These are phyloP conservation scores for Mortierella sp. DNA, from an alignment of 371 early-diverging fungal genomes.

Conservation along the genomic window DNA sequence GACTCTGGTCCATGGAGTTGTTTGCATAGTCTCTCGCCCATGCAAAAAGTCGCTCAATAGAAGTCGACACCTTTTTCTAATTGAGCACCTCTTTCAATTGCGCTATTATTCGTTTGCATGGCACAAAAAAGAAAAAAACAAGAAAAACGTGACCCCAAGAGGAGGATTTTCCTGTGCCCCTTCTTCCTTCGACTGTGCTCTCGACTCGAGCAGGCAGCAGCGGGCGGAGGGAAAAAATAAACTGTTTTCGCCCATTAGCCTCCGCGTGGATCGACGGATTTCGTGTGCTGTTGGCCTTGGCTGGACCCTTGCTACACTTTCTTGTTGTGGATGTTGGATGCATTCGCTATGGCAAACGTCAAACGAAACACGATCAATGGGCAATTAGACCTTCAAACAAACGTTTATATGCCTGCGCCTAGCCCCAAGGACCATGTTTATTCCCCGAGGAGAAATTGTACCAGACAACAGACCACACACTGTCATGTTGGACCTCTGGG, in stretches of 20 bases:
- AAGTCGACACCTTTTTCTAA: too few species aligned
- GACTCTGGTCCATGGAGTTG: background rate
- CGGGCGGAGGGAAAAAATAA: background rate
- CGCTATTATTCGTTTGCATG: too few species aligned
- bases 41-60: too few species aligned
- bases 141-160: background rate
- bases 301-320: background rate
- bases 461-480: background rate
- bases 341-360: background rate
- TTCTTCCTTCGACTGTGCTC: background rate
- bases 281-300: background rate
- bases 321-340: background rate
- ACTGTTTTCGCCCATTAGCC: slow-evolving; percentile 5
- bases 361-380: background rate
- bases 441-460: background rate
- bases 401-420: background rate
- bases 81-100: too few species aligned
- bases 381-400: background rate
- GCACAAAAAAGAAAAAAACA: too few species aligned
- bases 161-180: background rate
- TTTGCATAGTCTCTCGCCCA: background rate
- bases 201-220: background rate
- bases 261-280: background rate
- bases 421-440: background rate
- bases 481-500: background rate